phyloP scores from a whole-genome alignment of 2,329 filamentous ascomycete species.

The Helotiales sp. region DNA sequence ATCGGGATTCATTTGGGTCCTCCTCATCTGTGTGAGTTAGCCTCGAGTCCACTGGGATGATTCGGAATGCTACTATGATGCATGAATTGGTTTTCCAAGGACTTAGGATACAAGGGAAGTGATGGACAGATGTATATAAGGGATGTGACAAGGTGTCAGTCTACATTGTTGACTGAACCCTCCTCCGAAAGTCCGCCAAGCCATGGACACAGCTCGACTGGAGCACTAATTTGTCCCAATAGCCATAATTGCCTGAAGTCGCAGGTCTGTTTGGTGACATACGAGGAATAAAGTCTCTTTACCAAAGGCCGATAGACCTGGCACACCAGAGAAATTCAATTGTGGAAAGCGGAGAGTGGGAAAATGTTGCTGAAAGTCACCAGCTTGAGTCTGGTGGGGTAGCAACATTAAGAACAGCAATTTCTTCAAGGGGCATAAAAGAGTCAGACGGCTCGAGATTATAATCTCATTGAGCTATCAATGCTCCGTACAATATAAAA shows the following conservation, averaged over 20 bases:
- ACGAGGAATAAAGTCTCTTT: background rate
- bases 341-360: background rate
- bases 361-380: background rate
- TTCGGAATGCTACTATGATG: background rate
- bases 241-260: background rate
- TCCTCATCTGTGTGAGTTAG: conserved; percentile 51
- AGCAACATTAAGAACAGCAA: background rate
- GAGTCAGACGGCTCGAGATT: background rate
- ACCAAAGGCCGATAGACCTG: background rate
- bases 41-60: background rate
- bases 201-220: background rate
- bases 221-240: background rate
- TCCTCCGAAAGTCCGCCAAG: background rate
- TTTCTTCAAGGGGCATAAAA: background rate
- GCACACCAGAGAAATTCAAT: background rate
- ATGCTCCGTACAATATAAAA: background rate
- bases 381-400: no score
- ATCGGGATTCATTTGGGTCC: conserved; percentile 61
- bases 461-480: background rate
- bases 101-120: no score
- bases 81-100: background rate
- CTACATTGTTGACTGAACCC: background rate
- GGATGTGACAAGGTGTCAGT: background rate
- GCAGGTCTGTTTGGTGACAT: background rate
- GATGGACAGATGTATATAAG: background rate